Base-by-base conservation (phyloP, 108 stramenopile genomes). In the Thalassiosira profunda region DNA sequence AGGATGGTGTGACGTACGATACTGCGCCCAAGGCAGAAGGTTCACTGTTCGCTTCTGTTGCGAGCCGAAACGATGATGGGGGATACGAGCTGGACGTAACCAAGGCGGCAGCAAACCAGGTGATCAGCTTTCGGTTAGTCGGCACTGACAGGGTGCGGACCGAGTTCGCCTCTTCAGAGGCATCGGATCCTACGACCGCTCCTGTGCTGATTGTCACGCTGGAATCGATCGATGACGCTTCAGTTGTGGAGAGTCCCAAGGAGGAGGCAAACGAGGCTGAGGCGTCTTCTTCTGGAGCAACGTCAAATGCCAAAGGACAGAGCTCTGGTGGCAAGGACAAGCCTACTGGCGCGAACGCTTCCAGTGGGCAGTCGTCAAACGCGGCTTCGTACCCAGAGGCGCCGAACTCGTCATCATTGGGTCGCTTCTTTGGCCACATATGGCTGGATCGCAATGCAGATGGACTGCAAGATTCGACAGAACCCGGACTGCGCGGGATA, bases 401-500 rank as follows among this genome's bases (percentile, higher is more conserved):
- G n/a, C n/a, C n/a, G n/a, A n/a, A n/a, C n/a, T n/a, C n/a, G n/a
- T n/a, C n/a, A n/a, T n/a, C n/a, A n/a, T n/a, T n/a, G n/a, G 71
- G 71, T 37, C 24, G 5, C 11, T 48, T 74, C 12, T 65, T 58
- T 31, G 72, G 72, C 12, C 56, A 55, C 26, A 17, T 74, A 5
- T 74, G 56, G 63, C 63, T 58, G 9, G 63, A 52, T 6, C 58
- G 45, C 21, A 67, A 67, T 44, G 0, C 34, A 8, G 67, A 67
- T 28, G 54, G 67, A 1, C 23, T 31, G 26, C 28, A 58, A 40
- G 47, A 65, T 47, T 38, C 41, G 25, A 41, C 46, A 7, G 56
- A 65, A 25, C 53, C 56, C 11, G 72, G 72, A 17, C 35, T 74
- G 72, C 63, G 72, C 41, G 72, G 63, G 34, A 46, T 74, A 12